These are phyloP conservation scores for Alternaria sp. DNA, from an alignment of 2,329 filamentous ascomycete species.

Conservation along the genomic window DNA sequence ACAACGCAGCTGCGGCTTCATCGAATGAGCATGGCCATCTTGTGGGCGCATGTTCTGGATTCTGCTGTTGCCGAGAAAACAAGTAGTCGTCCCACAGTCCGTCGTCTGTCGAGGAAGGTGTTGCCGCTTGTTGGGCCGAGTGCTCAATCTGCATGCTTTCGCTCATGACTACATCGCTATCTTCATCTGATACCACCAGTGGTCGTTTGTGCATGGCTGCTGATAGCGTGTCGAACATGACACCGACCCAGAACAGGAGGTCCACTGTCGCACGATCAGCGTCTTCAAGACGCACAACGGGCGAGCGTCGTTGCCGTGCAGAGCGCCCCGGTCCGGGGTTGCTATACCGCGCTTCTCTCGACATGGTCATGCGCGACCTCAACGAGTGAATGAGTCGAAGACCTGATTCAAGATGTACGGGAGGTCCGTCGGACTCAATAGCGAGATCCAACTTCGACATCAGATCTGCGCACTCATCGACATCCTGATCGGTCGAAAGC, in stretches of 20 bases:
- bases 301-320: constrained; percentile 19
- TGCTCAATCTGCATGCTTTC: constrained; percentile 12
- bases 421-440: constrained; percentile 45
- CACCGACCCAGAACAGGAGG: constrained; percentile 63
- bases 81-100: constrained; percentile 50
- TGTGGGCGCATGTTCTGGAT: constrained; percentile 24
- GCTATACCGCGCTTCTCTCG: constrained; percentile 11
- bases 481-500: constrained; percentile 15
- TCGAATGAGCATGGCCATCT: constrained; percentile 64
- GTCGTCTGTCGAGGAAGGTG: constrained; percentile 1
- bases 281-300: constrained; percentile 30
- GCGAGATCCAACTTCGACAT: constrained; percentile 41
- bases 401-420: constrained; percentile 50
- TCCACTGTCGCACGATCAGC: constrained; percentile 57
- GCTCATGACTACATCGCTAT: constrained; percentile 48
- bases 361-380: constrained; percentile 38
- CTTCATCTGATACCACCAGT: constrained; percentile 54
- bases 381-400: constrained; percentile 49
- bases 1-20: constrained; percentile 57
- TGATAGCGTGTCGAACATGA: constrained; percentile 66
- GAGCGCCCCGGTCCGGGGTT: constrained; percentile 14
- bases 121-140: neutral
- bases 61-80: constrained; percentile 40
- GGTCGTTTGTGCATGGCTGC: constrained; percentile 60
- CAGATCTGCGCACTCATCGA: constrained; percentile 37